phyloP scores from a whole-genome alignment of 164 flowering plant species.

The Dillenia turbinata region DNA sequence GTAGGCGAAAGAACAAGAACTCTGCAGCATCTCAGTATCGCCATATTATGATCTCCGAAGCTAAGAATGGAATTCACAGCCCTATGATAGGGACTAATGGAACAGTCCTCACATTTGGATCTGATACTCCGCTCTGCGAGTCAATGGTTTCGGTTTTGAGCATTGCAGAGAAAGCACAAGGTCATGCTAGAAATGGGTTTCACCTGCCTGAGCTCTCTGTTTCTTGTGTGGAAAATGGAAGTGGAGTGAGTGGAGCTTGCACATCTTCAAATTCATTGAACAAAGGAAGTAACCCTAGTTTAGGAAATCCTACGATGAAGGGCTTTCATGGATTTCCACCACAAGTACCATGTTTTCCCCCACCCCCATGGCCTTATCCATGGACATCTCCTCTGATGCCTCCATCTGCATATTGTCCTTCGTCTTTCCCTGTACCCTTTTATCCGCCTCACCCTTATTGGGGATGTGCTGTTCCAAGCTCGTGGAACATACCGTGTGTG shows the following conservation, averaged over 20 bases:
- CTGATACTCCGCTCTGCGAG: conserved; percentile 27
- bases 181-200: conserved; percentile 12
- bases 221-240: conserved; percentile 14
- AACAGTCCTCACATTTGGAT: conserved; percentile 34
- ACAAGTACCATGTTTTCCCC: conserved; percentile 23
- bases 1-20: conserved; percentile 47
- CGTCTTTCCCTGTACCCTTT: conserved; percentile 32
- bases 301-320: not conserved
- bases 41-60: conserved; percentile 25
- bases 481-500: conserved; percentile 22
- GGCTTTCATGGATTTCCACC: conserved; percentile 16
- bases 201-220: conserved; percentile 10
- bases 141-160: conserved; percentile 19
- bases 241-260: conserved; percentile 15
- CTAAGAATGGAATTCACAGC: conserved; percentile 16
- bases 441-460: conserved; percentile 28
- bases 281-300: conserved; percentile 1
- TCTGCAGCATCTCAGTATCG: conserved; percentile 23
- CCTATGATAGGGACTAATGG: conserved; percentile 16
- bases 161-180: conserved; percentile 14
- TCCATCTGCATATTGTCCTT: conserved; percentile 16
- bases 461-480: conserved; percentile 25
- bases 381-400: conserved; percentile 23
- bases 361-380: conserved; percentile 27
- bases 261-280: conserved; percentile 15